Evolutionary conservation across 202 grass and related monocot species (phyloP).

Genomic region (Hordeum pubiflorum): DNA sequence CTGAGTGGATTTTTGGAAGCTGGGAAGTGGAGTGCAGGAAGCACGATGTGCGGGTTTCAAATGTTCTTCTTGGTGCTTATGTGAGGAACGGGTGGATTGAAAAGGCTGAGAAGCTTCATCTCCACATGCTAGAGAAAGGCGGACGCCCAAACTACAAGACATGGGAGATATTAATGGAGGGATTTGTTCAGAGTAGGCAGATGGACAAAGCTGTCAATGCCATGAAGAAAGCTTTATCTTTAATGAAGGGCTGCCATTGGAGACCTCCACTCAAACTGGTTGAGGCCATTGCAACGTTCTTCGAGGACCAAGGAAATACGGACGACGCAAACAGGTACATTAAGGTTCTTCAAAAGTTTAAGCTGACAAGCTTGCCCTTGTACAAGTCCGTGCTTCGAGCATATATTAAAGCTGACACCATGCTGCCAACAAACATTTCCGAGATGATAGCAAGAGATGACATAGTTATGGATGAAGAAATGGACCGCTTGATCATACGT

Average conservation of each 20-base stretch:
- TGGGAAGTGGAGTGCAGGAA: slow-evolving; percentile 63
- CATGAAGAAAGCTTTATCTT: slow-evolving; percentile 57
- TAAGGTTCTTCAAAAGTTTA: slow-evolving; percentile 47
- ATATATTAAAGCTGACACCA: slow-evolving; percentile 45
- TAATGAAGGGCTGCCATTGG: slow-evolving; percentile 60
- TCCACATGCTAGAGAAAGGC: slow-evolving; percentile 64
- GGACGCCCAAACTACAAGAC: slow-evolving; percentile 75
- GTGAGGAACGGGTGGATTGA: slow-evolving; percentile 81
- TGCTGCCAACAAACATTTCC: slow-evolving; percentile 40
- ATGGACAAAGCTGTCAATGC: slow-evolving; percentile 74
- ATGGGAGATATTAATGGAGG: slow-evolving; percentile 79
- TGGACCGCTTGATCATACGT: slow-evolving; percentile 31
- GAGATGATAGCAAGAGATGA: slow-evolving; percentile 50
- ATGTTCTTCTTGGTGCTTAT: slow-evolving; percentile 81
- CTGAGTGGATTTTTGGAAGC: slow-evolving; percentile 62
- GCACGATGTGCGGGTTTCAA: slow-evolving; percentile 61
- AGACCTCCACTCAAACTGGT: slow-evolving; percentile 43
- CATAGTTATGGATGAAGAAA: slow-evolving; percentile 59
- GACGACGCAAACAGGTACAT: slow-evolving; percentile 35
- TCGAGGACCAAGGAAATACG: slow-evolving; percentile 47
- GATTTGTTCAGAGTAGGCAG: slow-evolving; percentile 49
- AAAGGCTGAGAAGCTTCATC: slow-evolving; percentile 66
- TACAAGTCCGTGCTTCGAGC: slow-evolving; percentile 64
- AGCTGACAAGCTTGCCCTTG: slow-evolving; percentile 46
- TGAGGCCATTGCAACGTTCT: slow-evolving; percentile 55